Conservation (phyloP, 116 monocot species). For the Cymodocea nodosa region DNA sequence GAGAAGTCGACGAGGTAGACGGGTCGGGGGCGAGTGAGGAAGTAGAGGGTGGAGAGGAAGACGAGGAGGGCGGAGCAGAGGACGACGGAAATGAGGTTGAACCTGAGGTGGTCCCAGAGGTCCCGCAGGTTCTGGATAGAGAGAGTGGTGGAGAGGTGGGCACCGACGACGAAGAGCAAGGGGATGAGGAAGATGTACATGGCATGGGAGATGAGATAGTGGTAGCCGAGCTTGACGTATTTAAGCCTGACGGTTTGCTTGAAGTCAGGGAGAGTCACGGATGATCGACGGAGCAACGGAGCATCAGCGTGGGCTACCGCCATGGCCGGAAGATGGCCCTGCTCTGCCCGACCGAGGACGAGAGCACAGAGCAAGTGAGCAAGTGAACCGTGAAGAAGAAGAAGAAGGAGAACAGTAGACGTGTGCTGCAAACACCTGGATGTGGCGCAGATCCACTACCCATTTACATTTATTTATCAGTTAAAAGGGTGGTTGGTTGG, state of each 20-base stretch:
- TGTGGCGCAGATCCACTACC: no score
- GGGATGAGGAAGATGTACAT: conserved; percentile 54
- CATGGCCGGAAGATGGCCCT: no score
- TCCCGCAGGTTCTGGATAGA: conserved; percentile 28
- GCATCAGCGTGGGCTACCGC: no score
- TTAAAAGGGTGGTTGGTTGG: no score
- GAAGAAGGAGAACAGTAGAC: no score
- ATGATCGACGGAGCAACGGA: conserved; percentile 5
- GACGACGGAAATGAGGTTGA: conserved; percentile 48
- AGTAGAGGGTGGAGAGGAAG: conserved; percentile 63
- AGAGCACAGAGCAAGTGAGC: no score
- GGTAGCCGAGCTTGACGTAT: conserved; percentile 80
- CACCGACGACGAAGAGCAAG: conserved; percentile 19
- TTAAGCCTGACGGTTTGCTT: conserved; percentile 73
- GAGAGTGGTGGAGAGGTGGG: conserved; percentile 36
- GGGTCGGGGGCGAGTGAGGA: conserved; percentile 62
- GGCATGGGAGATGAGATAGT: conserved; percentile 60
- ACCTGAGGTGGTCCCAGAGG: conserved; percentile 45
- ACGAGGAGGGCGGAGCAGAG: conserved; percentile 52
- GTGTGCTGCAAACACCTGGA: no score
- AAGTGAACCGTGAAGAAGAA: no score
- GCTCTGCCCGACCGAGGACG: no score
- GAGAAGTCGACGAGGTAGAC: conserved; percentile 66
- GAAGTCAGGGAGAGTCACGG: conserved; percentile 46
- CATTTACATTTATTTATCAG: no score